Base-by-base conservation (phyloP, 768 basidiomycete species). In the Gelatoporia subvermispora region DNA sequence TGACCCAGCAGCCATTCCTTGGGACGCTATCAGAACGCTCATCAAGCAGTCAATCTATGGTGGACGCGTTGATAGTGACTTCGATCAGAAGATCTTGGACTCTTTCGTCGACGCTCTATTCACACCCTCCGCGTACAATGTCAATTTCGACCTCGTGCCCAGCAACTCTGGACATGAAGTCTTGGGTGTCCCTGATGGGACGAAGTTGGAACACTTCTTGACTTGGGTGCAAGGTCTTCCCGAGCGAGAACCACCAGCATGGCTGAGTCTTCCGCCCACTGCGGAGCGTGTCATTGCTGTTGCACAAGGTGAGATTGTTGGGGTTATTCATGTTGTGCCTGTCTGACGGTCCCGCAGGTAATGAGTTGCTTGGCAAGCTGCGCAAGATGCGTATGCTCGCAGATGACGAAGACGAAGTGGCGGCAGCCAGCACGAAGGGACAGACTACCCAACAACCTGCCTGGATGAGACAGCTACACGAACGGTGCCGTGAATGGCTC, bases 41-140 rank as follows among this genome's bases (percentile, higher is more conserved):
- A 79, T 99, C 71, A 97, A 95, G 60, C 90, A 97, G 62, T 93
- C 93, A 7, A 88, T 99, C 18, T 99, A 99, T 58, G 92, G 93
- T 51, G 93, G 95, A 13, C 74, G 94, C 48, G 75, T 96, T 43
- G 94, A 97, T 71, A 93, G 91, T 53, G 91, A 94, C 66, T 93
- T 92, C 62, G 96, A 99, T 63, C 95, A 97, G 61, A 75, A 78
- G 55, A 86, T 96, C 44, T 76, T 99, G 41, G 90, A 97, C 63
- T 82, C 92, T 15, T 98, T 98, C 62, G 93, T 97, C 28, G 90
- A 95, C 60, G 76, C 74, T 28, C 74, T 98, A 49, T 97, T 99
- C 72, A 92, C 85, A 0, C 77, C 91, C 1, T 65, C 75, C 13
- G 89, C 95, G 0, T 99, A 95, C 67, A 94, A 98, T 51, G 83